These are phyloP conservation scores for Cyclostephanos invisitatus DNA, from an alignment of 108 stramenopile genomes.

Conservation along the genomic window DNA sequence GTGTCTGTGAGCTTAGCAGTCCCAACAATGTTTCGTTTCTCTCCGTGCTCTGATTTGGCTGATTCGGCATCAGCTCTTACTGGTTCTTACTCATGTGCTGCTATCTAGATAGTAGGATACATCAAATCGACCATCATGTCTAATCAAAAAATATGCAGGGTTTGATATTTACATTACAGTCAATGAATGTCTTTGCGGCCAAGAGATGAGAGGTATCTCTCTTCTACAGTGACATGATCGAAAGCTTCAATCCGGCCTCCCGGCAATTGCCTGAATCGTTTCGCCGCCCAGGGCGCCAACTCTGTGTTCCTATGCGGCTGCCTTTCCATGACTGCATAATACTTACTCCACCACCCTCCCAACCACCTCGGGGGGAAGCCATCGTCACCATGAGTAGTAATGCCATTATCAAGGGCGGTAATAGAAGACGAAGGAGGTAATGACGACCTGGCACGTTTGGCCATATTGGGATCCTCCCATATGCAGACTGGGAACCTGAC, in stretches of 20 bases:
- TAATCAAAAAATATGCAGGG: not conserved
- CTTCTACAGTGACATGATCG: constrained; percentile 22
- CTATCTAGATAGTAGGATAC: no score
- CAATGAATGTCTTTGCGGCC: not conserved
- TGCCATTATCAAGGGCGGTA: not conserved
- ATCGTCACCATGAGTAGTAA: not conserved
- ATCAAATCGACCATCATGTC: no score
- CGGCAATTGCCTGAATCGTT: constrained; percentile 29
- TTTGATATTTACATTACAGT: not conserved
- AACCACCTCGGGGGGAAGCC: constrained; percentile 40
- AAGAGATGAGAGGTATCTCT: not conserved
- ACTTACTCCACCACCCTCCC: constrained; percentile 52
- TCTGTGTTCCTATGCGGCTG: constrained; percentile 38
- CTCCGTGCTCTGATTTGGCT: no score
- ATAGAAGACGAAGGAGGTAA: not conserved
- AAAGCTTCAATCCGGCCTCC: constrained; percentile 27
- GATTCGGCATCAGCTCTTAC: no score
- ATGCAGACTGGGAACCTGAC: constrained; percentile 43
- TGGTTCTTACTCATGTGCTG: no score
- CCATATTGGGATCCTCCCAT: constrained; percentile 6
- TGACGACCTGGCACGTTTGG: not conserved
- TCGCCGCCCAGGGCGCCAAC: constrained; percentile 45
- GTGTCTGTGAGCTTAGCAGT: no score
- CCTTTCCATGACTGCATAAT: constrained; percentile 35
- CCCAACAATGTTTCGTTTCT: no score